phyloP scores from a whole-genome alignment of 1,284 basidiomycete species.

The Inonotus hispidus region DNA sequence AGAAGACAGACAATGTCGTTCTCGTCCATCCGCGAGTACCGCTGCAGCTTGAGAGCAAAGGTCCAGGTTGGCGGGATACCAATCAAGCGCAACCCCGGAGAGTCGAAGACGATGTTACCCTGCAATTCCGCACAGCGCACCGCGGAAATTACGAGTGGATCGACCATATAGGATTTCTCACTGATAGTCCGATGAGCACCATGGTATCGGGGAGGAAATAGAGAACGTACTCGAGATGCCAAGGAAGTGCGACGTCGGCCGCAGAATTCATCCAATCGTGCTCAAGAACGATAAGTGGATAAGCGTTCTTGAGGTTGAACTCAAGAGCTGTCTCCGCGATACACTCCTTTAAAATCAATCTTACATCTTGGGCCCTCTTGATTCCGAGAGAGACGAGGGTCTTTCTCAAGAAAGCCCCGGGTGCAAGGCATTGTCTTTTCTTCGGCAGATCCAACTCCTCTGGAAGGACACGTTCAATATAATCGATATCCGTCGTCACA shows the following conservation, averaged over 20 bases:
- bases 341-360: constrained; percentile 9
- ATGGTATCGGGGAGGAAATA: neutral
- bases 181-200: neutral
- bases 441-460: constrained; percentile 9
- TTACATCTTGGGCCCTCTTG: neutral
- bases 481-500: constrained; percentile 12
- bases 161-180: constrained; percentile 2
- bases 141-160: constrained; percentile 14
- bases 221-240: constrained; percentile 14
- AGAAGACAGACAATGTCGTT: constrained; percentile 9
- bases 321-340: constrained; percentile 11
- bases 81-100: constrained; percentile 8
- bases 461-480: constrained; percentile 13
- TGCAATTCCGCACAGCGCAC: neutral
- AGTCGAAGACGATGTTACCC: constrained; percentile 7
- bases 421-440: neutral
- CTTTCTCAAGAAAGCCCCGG: neutral
- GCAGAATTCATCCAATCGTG: constrained; percentile 15
- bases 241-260: constrained; percentile 10
- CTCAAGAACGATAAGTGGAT: constrained; percentile 2
- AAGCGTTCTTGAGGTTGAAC: constrained; percentile 2
- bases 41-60: constrained; percentile 14
- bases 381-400: neutral
- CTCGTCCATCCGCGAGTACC: constrained; percentile 9
- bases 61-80: constrained; percentile 10